Evolutionary conservation across 768 basidiomycete genomes (phyloP).

Genomic region (Serendipita sp.): DNA sequence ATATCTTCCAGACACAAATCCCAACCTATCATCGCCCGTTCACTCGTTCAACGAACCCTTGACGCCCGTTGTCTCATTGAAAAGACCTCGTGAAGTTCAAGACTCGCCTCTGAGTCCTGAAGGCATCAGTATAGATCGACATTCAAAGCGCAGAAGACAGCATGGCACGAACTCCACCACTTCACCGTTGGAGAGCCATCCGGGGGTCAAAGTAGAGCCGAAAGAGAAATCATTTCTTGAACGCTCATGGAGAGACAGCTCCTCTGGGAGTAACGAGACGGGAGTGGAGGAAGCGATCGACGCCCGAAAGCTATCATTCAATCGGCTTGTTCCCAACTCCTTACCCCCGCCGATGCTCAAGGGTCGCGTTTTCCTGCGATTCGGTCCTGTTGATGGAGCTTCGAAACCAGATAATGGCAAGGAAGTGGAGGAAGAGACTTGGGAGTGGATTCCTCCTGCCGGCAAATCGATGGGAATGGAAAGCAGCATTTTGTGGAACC

Average conservation of each 20-base stretch:
- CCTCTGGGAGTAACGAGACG: neutral
- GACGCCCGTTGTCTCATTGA: neutral
- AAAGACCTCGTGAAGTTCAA: neutral
- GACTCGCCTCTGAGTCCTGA: neutral
- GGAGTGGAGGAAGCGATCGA: neutral
- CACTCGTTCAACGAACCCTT: neutral
- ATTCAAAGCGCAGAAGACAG: neutral
- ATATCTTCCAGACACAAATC: neutral
- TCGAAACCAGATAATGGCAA: neutral
- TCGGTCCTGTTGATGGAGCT: neutral
- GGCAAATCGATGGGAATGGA: neutral
- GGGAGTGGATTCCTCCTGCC: conserved; percentile 5
- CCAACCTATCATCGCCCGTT: neutral
- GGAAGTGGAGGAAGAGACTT: neutral
- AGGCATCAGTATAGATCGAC: neutral
- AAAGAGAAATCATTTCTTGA: too few relatives aligned
- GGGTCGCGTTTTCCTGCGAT: neutral
- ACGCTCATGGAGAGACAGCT: too few relatives aligned
- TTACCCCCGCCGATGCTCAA: neutral
- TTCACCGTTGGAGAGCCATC: too few relatives aligned
- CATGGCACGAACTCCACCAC: neutral
- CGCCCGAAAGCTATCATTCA: neutral
- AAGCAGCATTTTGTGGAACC: neutral
- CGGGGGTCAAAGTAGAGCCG: too few relatives aligned
- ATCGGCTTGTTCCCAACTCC: neutral